Evolutionary conservation across 2,329 filamentous ascomycete species (phyloP).

Genomic region (Eutypella sp.): DNA sequence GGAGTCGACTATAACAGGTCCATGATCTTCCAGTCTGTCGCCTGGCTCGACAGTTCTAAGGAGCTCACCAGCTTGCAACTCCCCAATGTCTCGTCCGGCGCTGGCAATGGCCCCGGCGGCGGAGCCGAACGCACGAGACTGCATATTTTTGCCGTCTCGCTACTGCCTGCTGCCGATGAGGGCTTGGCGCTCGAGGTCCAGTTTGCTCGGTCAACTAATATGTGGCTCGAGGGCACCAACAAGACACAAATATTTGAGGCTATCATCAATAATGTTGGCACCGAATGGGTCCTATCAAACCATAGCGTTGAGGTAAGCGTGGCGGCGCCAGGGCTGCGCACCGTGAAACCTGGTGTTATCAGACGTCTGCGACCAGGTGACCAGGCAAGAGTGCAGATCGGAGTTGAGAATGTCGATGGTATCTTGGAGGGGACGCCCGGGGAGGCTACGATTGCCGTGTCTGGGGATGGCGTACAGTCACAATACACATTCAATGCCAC

Average conservation of each 20-base stretch:
- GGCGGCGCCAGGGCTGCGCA: background rate
- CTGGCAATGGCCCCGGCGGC: constrained; percentile 4
- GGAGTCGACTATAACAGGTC: constrained; percentile 13
- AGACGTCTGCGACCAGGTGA: background rate
- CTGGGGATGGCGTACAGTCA: background rate
- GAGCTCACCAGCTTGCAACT: constrained; percentile 10
- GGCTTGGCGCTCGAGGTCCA: background rate
- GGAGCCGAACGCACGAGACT: background rate
- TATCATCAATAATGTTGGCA: background rate
- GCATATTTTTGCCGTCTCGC: background rate
- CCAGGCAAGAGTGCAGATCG: background rate
- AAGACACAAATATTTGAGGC: background rate
- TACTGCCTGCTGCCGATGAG: background rate
- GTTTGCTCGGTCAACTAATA: background rate
- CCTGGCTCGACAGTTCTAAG: constrained; percentile 13
- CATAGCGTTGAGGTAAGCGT: background rate
- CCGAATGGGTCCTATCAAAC: background rate
- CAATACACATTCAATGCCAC: background rate
- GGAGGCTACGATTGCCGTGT: background rate
- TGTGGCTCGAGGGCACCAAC: background rate
- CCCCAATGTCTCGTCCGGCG: constrained; percentile 3
- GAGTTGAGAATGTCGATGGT: background rate
- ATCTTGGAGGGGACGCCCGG: background rate
- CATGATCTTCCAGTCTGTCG: constrained; percentile 11
- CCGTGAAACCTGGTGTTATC: background rate